Base-by-base conservation (phyloP, 2,329 filamentous ascomycete species). In the Thelonectria blattea region DNA sequence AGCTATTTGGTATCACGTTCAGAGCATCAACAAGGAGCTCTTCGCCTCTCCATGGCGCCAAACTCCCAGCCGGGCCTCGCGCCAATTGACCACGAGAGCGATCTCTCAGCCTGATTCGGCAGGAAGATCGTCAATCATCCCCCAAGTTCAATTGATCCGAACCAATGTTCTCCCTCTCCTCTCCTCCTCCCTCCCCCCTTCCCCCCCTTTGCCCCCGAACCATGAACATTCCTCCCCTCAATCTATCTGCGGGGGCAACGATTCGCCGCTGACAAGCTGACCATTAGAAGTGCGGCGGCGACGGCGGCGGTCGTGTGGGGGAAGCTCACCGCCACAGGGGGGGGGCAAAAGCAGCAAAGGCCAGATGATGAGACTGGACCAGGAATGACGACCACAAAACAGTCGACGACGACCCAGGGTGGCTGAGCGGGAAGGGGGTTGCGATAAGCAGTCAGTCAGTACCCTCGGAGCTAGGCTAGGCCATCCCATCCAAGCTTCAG, bases 261-360 rank as follows among this genome's bases (percentile, higher is more conserved):
- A 46, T 45, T 34, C 42, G 15, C 42, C 51, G 52, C 58, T 56
- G 52, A 60, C 57, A 55, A 60, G 57, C 51, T 60, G 57, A 56
- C 57, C 52, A 52, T n/a, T n/a, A n/a, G n/a, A n/a, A n/a, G n/a
- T n/a, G n/a, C n/a, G n/a, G n/a, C n/a, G n/a, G n/a, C n/a, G 20
- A n/a, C 32, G 3, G 12, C 9, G 32, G 12, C 32, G 9, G 12
- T n/a, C 22, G 27, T 49, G 41, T 55, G 52, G 52, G 46, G 52
- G 52, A 51, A 51, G 42, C 47, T 60, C 58, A 56, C 58, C 52
- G 58, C 52, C 56, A 52, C 49, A 53, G 51, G 42, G 53, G 53
- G 30, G 12, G n/a, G 17, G 34, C 14, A 24, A 3, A 24, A 24
- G 22, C n/a, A 24, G 3, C 22, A 24, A 24, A 47, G 12, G 34